Base-by-base conservation (phyloP, 306 rosid genomes). In the Cucurbita argyrosperma region DNA sequence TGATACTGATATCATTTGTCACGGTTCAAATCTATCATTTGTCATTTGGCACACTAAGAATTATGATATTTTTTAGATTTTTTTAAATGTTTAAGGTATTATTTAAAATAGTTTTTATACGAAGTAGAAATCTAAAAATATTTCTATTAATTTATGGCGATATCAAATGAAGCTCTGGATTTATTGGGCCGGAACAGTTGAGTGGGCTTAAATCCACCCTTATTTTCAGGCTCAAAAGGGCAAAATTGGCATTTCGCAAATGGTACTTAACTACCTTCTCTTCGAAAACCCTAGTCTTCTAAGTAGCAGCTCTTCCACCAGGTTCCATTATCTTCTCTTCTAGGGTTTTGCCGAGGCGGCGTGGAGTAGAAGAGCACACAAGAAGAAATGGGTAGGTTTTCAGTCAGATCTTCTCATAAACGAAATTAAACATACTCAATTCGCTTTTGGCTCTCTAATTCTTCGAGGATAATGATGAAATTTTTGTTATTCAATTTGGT, bases 271-370 rank as follows among this genome's bases (percentile, higher is more conserved):
- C 5, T 23, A 8, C 30, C 6, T 26, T 46, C 56, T 47, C 42
- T 42, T 23, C 23, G 14, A 15, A 69, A 69, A 15, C 74, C 74
- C 74, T 69, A 69, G 57, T 26, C 12, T 49, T 12, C 43, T 8
- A 12, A 6, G 40, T 65, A 45, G 39, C 54, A 66, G 5, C 18
- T 66, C 74, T 47, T 69, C 14, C 56, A 23, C 56, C 56, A 3
- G 40, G 12, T 46, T 47, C 14, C 14, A n/a, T n/a, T 42, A 47
- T 64, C 50, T 38, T 18, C 49, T 39, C 35, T n/a, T 64, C 70
- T 38, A 68, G 73, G 73, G 72, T 67, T 67, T 21, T 55, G 72
- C 40, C 72, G 18, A 23, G 10, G 72, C 54, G 52, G 72, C 72
- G 54, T 38, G 10, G 71, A 66, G 72, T 69, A 19, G 45, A 49